Percentiles rank a stretch among this genome's conserved stretches.
phyloP scores from a whole-genome alignment of 1,284 basidiomycete genomes.

The Tranzscheliella williamsii region DNA sequence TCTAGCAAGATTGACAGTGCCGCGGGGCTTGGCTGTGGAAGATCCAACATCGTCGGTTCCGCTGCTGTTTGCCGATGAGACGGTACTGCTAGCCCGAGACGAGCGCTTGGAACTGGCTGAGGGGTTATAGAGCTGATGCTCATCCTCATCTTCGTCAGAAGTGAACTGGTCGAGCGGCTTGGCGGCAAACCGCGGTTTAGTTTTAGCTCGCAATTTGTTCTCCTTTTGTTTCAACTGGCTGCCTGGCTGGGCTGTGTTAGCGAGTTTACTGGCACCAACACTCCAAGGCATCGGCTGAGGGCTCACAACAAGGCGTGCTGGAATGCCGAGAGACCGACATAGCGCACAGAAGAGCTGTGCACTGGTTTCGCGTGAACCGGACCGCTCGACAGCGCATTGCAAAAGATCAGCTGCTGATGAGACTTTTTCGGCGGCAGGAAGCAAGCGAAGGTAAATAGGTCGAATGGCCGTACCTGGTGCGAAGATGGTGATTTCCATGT shows the following conservation, averaged over 20 bases:
- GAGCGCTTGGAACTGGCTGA: slow-evolving; percentile 3
- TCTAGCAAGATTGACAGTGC: slow-evolving; percentile 10
- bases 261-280: slow-evolving; percentile 60
- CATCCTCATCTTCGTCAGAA: slow-evolving; percentile 36
- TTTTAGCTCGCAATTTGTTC: slow-evolving; percentile 12
- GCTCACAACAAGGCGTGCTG: slow-evolving; percentile 83
- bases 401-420: slow-evolving; percentile 79
- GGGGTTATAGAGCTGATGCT: not conserved
- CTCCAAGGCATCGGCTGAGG: slow-evolving; percentile 87
- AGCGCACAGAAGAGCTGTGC: slow-evolving; percentile 89
- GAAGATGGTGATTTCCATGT: slow-evolving; percentile 63
- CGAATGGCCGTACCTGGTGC: slow-evolving; percentile 38
- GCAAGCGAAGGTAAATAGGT: slow-evolving; percentile 58
- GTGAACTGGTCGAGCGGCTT: slow-evolving; percentile 41
- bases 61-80: slow-evolving; percentile 4
- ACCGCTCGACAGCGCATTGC: slow-evolving; percentile 80
- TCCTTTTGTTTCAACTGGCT: slow-evolving; percentile 54
- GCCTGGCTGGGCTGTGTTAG: slow-evolving; percentile 36
- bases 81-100: slow-evolving; percentile 5
- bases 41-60: slow-evolving; percentile 2
- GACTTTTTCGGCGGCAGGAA: slow-evolving; percentile 71
- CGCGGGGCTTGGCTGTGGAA: not conserved
- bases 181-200: slow-evolving; percentile 10
- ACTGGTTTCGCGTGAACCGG: slow-evolving; percentile 82
- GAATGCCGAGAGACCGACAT: slow-evolving; percentile 83